These are phyloP conservation scores for Cladorrhinum samala DNA, from an alignment of 495 filamentous ascomycete genomes.

Conservation along the genomic window DNA sequence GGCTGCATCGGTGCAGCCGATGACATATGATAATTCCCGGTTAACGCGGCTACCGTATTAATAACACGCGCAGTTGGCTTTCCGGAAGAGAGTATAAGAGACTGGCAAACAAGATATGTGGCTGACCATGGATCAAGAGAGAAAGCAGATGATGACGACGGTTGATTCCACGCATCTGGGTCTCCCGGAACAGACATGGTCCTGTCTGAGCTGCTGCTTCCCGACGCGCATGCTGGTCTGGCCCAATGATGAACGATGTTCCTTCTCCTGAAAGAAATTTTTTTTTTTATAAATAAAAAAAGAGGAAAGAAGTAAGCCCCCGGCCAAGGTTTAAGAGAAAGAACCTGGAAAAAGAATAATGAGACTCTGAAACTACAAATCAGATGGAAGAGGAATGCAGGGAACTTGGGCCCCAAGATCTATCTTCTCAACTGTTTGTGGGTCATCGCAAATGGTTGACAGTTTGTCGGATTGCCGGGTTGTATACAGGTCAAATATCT, in stretches of 20 bases:
- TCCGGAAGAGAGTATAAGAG: too few relatives aligned
- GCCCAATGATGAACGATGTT: conserved; percentile 3
- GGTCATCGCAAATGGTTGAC: too few relatives aligned
- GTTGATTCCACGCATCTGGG: conserved; percentile 1
- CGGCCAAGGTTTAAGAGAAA: neutral
- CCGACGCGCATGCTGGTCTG: conserved; percentile 10
- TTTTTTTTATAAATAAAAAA: neutral
- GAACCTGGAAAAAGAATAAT: neutral
- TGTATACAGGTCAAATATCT: too few relatives aligned
- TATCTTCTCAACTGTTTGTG: too few relatives aligned
- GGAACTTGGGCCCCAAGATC: too few relatives aligned
- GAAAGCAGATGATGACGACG: neutral
- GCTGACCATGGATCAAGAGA: neutral
- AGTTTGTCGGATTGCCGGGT: too few relatives aligned
- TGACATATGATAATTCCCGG: neutral
- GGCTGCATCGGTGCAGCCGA: conserved; percentile 2
- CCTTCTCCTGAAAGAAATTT: conserved; percentile 4
- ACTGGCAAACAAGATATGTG: conserved; percentile 1
- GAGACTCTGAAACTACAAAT: too few relatives aligned
- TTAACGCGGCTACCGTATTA: neutral
- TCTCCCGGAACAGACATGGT: neutral
- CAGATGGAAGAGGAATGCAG: too few relatives aligned
- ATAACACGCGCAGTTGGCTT: neutral
- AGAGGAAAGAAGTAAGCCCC: conserved; percentile 3
- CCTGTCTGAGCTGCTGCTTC: conserved; percentile 18